Evolutionary conservation across 2,329 filamentous ascomycete genomes (phyloP).

Genomic region (Dothistroma pini): DNA sequence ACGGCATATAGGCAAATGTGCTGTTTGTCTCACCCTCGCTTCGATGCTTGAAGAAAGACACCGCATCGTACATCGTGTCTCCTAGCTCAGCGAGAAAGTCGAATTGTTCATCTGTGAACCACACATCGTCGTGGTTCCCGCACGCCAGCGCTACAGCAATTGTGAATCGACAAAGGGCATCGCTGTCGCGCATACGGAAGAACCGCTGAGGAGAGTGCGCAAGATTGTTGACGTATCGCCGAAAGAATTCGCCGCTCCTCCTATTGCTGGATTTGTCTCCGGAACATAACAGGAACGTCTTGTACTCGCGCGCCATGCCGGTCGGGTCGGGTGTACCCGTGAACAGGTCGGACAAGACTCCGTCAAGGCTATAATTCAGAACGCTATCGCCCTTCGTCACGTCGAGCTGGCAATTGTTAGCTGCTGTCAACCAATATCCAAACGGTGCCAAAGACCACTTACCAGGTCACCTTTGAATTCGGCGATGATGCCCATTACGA

Average conservation of each 20-base stretch:
- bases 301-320: constrained; percentile 22
- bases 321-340: constrained; percentile 12
- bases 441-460: neutral
- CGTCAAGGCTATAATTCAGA: constrained; percentile 16
- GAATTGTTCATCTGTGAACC: constrained; percentile 27
- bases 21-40: constrained; percentile 36
- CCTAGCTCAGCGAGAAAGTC: constrained; percentile 27
- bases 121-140: constrained; percentile 27
- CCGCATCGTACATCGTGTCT: constrained; percentile 33
- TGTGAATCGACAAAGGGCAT: constrained; percentile 35
- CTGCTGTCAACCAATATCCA: neutral
- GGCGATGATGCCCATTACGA: constrained; percentile 21
- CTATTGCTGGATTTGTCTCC: constrained; percentile 21
- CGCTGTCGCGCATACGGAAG: constrained; percentile 37
- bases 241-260: constrained; percentile 26
- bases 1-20: constrained; percentile 34
- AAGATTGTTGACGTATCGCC: constrained; percentile 31
- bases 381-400: constrained; percentile 15
- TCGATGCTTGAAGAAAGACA: constrained; percentile 37
- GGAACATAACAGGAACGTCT: constrained; percentile 18
- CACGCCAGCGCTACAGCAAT: constrained; percentile 34
- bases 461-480: constrained; percentile 16
- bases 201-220: constrained; percentile 25
- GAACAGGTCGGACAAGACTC: constrained; percentile 32
- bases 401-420: constrained; percentile 12